phyloP scores from a whole-genome alignment of 1,284 basidiomycete species.

The Apiotrichum laibachii region DNA sequence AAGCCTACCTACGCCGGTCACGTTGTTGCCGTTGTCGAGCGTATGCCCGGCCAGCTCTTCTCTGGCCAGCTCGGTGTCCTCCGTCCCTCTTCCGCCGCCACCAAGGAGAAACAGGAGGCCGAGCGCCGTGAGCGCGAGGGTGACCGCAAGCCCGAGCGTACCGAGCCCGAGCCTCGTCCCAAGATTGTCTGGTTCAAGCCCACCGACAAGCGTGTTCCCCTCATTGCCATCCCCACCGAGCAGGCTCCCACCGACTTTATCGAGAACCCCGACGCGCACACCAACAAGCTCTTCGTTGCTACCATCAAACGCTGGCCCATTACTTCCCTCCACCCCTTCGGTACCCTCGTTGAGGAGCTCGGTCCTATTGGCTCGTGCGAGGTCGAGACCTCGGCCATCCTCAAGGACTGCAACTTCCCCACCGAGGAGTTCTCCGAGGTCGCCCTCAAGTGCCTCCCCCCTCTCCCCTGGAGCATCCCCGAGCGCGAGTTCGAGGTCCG shows the following conservation, averaged over 20 bases:
- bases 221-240: constrained; percentile 99
- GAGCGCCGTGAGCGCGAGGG: constrained; percentile 95
- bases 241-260: constrained; percentile 97
- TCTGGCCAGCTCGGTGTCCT: constrained; percentile 93
- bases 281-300: constrained; percentile 89
- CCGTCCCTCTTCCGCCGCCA: constrained; percentile 94
- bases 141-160: constrained; percentile 64
- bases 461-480: constrained; percentile 79
- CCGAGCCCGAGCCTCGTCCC: constrained; percentile 72
- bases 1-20: constrained; percentile 86
- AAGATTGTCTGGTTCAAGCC: constrained; percentile 99
- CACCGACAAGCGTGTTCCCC: constrained; percentile 96
- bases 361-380: constrained; percentile 98
- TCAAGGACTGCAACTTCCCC: constrained; percentile 98
- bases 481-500: constrained; percentile 84
- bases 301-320: constrained; percentile 89
- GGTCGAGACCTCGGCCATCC: constrained; percentile 92
- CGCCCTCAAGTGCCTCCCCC: constrained; percentile 93
- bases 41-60: constrained; percentile 98
- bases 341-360: constrained; percentile 94
- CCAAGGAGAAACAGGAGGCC: constrained; percentile 99
- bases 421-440: constrained; percentile 89
- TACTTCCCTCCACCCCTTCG: constrained; percentile 97
- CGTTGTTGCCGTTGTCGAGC: constrained; percentile 95
- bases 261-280: constrained; percentile 86